These are phyloP conservation scores for Amanita fuliginea DNA, from an alignment of 768 basidiomycete species.

Conservation along the genomic window DNA sequence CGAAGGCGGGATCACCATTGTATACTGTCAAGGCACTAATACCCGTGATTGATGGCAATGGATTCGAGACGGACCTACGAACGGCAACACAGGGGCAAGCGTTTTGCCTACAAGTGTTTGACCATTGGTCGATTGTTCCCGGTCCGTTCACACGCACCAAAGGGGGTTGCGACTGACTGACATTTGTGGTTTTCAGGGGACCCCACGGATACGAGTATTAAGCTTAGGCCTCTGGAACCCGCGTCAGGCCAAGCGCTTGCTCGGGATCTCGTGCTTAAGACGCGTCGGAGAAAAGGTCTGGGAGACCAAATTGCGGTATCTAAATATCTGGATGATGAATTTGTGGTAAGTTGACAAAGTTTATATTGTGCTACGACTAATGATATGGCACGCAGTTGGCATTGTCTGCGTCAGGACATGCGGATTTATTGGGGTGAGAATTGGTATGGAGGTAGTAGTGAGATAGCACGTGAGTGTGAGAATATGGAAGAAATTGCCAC, in stretches of 20 bases:
- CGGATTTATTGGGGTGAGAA: conserved; percentile 64
- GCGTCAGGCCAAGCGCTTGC: conserved; percentile 94
- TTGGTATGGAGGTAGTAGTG: conserved; percentile 9
- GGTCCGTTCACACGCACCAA: conserved; percentile 35
- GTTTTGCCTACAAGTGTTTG: conserved; percentile 96
- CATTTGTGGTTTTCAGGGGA: conserved; percentile 49
- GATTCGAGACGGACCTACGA: conserved; percentile 95
- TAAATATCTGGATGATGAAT: conserved; percentile 96
- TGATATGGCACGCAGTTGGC: conserved; percentile 49
- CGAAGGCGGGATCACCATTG: conserved; percentile 94
- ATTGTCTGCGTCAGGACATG: conserved; percentile 92
- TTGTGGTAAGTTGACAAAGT: conserved; percentile 53
- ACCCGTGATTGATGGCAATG: conserved; percentile 97
- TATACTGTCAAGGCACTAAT: conserved; percentile 98
- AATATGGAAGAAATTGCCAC: conserved; percentile 25
- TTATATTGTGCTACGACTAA: background rate
- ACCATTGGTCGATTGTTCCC: conserved; percentile 99
- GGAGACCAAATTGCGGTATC: conserved; percentile 96
- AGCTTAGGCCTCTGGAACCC: conserved; percentile 91
- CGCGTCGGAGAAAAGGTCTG: conserved; percentile 89
- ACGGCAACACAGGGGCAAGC: conserved; percentile 98
- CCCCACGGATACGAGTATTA: conserved; percentile 95
- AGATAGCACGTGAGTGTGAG: conserved; percentile 30
- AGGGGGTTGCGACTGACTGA: background rate
- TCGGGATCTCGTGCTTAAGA: conserved; percentile 92